Percentiles rank a stretch among this genome's conserved stretches.
Conservation (phyloP, 2,329 filamentous ascomycete species). For the Aureobasidium sp. region DNA sequence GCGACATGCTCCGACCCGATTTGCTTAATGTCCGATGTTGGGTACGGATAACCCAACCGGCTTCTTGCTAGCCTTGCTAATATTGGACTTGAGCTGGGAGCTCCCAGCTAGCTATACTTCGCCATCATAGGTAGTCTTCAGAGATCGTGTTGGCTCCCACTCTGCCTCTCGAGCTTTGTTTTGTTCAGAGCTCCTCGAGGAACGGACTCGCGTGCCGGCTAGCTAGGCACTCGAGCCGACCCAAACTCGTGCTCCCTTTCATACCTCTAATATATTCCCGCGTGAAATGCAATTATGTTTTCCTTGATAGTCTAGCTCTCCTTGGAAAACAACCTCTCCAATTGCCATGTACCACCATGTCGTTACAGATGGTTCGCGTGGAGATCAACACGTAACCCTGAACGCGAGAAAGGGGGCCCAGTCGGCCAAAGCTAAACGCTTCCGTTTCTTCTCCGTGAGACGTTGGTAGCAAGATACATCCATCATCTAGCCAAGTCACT, state of each 20-base stretch:
- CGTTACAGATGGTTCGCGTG: not conserved
- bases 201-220: not conserved
- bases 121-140: not conserved
- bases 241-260: not conserved
- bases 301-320: not conserved
- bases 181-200: not conserved
- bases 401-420: slow-evolving; percentile 7
- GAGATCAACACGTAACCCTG: slow-evolving; percentile 8
- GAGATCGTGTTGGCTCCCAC: too few relatives aligned
- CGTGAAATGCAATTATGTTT: not conserved
- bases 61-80: not conserved
- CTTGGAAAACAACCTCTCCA: not conserved
- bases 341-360: not conserved
- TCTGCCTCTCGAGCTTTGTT: not conserved
- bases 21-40: slow-evolving; percentile 7
- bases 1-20: slow-evolving; percentile 4
- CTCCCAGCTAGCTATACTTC: not conserved
- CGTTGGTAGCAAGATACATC: slow-evolving; percentile 2
- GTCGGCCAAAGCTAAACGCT: slow-evolving; percentile 8
- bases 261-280: not conserved
- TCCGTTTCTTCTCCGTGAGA: not conserved
- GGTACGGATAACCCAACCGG: not conserved
- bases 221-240: not conserved
- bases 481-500: not conserved
- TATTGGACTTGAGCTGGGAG: not conserved